phyloP scores from a whole-genome alignment of 2,329 filamentous ascomycete species.

The Neoarthrinium moseri region DNA sequence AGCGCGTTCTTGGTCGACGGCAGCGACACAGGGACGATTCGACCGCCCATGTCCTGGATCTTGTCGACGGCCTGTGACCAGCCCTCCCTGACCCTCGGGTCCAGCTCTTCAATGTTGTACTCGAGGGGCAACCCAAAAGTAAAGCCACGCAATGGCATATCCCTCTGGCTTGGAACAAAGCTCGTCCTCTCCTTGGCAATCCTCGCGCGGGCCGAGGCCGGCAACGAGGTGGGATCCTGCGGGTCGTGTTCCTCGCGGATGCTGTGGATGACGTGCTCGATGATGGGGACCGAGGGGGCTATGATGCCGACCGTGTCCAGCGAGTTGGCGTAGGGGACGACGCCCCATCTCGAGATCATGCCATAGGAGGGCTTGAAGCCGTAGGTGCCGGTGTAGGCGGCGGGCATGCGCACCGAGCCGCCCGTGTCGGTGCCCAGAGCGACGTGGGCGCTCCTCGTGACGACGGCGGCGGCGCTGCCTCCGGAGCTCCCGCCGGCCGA shows the following conservation, averaged over 20 bases:
- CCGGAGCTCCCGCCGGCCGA: constrained; percentile 91
- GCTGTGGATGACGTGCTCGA: constrained; percentile 48
- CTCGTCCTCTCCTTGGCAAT: constrained; percentile 24
- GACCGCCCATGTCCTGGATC: constrained; percentile 66
- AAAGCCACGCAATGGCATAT: constrained; percentile 25
- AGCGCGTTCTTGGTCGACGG: constrained; percentile 83
- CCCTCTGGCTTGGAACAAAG: constrained; percentile 13
- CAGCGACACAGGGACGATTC: constrained; percentile 73
- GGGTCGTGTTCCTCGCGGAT: constrained; percentile 58
- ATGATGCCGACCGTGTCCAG: constrained; percentile 86
- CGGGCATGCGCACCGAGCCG: constrained; percentile 82
- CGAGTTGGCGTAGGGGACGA: constrained; percentile 90
- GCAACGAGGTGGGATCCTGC: constrained; percentile 73
- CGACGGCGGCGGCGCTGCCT: constrained; percentile 85
- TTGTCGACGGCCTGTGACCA: constrained; percentile 64
- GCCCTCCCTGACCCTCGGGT: constrained; percentile 63
- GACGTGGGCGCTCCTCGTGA: constrained; percentile 52
- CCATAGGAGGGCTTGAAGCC: constrained; percentile 94
- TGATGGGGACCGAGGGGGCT: constrained; percentile 49
- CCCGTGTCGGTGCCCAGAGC: constrained; percentile 93
- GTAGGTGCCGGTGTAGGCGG: constrained; percentile 78
- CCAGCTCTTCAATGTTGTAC: constrained; percentile 85
- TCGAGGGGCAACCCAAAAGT: constrained; percentile 64
- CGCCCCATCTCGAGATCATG: constrained; percentile 78
- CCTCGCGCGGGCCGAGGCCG: constrained; percentile 50